A percentile compares a stretch with the other conserved stretches of the same genome.
Conservation (phyloP, 352 stramenopile species). For the Phytophthora pinifolia region DNA sequence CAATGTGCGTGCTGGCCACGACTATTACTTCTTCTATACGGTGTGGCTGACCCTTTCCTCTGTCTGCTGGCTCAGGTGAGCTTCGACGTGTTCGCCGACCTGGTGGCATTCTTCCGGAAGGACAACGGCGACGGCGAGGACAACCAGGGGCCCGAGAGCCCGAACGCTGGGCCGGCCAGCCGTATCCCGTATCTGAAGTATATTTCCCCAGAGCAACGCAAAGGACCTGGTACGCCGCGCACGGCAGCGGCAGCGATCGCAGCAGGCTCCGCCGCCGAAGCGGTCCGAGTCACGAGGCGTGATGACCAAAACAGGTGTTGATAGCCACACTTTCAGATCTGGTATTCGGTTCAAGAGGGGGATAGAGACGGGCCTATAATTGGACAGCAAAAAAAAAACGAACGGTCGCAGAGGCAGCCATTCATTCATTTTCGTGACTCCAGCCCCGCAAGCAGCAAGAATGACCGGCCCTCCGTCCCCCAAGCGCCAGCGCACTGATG, state of each 20-base stretch:
- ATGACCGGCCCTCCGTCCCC: slow-evolving; percentile 63
- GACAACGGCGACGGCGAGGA: slow-evolving; percentile 8
- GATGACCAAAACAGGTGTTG: background rate
- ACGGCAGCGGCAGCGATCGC: slow-evolving; percentile 1
- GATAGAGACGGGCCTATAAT: slow-evolving; percentile 1
- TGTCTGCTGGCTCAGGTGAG: slow-evolving; percentile 39
- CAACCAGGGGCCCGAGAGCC: slow-evolving; percentile 3
- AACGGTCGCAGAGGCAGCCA: slow-evolving; percentile 18
- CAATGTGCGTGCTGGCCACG: slow-evolving; percentile 28
- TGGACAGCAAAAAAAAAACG: slow-evolving; percentile 7
- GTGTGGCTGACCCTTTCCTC: background rate
- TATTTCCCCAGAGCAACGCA: slow-evolving; percentile 8
- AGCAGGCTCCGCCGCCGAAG: slow-evolving; percentile 33
- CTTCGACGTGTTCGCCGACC: slow-evolving; percentile 63
- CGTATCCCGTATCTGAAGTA: slow-evolving; percentile 17
- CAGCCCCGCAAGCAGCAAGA: slow-evolving; percentile 2
- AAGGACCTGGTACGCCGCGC: slow-evolving; percentile 1
- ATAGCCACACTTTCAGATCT: slow-evolving; percentile 16
- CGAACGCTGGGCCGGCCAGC: background rate
- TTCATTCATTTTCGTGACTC: slow-evolving; percentile 15
- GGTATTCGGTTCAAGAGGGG: slow-evolving; percentile 22
- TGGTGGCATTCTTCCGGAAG: slow-evolving; percentile 42
- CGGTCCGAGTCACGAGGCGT: slow-evolving; percentile 21
- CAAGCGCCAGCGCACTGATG: slow-evolving; percentile 76
- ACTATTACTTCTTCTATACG: background rate